Percentiles rank a stretch among this genome's conserved stretches.
phyloP scores from a whole-genome alignment of 129 eudicot species.

The Heracleum sosnowskyi region DNA sequence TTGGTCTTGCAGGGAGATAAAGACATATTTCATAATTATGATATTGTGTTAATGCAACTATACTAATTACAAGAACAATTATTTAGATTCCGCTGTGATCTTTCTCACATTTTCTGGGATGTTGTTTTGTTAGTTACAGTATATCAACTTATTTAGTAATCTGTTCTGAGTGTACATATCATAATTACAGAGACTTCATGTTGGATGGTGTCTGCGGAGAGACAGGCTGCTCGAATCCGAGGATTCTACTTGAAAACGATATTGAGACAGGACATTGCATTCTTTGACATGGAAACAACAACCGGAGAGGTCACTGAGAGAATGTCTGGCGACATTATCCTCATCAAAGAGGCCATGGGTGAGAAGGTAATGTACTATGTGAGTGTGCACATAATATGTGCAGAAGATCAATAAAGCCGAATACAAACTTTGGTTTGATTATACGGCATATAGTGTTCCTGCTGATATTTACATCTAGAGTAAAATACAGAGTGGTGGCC shows the following conservation, averaged over 20 bases:
- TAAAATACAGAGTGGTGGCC: too few species aligned
- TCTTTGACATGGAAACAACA: constrained; percentile 60
- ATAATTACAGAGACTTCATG: constrained; percentile 37
- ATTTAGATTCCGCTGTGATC: too few species aligned
- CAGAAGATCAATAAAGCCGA: constrained; percentile 36
- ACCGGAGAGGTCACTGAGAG: constrained; percentile 62
- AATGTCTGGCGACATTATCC: constrained; percentile 62
- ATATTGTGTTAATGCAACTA: too few species aligned
- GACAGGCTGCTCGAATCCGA: constrained; percentile 48
- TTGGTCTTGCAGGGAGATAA: too few species aligned
- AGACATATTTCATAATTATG: too few species aligned
- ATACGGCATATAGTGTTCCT: too few species aligned
- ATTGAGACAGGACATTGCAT: constrained; percentile 45
- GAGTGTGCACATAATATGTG: not conserved
- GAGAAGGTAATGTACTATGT: constrained; percentile 30
- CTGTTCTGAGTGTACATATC: not conserved
- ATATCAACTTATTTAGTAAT: not conserved
- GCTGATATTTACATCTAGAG: too few species aligned
- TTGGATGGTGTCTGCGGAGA: constrained; percentile 59
- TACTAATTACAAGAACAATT: too few species aligned
- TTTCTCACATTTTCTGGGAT: not conserved
- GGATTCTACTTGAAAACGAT: constrained; percentile 49
- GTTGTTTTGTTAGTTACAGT: not conserved
- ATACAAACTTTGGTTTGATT: not conserved
- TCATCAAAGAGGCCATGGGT: constrained; percentile 54